Evolutionary conservation across 2,329 filamentous ascomycete species (phyloP), one percentile per base, ranked within the genome.

Genomic region (Cadophora sp.): DNA sequence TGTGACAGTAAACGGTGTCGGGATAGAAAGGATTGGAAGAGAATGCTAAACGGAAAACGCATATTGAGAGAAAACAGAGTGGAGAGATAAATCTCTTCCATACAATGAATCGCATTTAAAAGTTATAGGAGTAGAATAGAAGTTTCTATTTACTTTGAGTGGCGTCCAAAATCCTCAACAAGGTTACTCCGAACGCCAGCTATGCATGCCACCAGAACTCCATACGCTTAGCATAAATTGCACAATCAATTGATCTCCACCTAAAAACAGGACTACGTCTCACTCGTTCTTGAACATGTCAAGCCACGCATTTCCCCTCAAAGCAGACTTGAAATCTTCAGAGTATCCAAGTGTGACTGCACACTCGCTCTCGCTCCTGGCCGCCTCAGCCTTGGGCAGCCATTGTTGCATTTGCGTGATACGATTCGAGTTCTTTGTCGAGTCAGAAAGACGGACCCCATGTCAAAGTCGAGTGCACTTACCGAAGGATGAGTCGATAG

Each of bases 401-500:
- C 87, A 93, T 72, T 88, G 84, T 62, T 81, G 56, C 67, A 65
- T 71, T 63, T 34, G 60, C 24, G 31, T 67, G 43, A 69, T 66
- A 11, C 67, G 61, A 64, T 64, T 50, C 22, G 53, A 34, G 27
- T 60, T 43, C 59, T 55, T 27, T 61, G 27, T 43, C 24, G 16
- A 50, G 60, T 61, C 12, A 59, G 46, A 19, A 62, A 53, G 12
- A 16, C 6, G 0, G 9, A 37, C 6, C 14, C 24, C 3, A 43
- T 16, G 7, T 29, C 7, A 16, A 31, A 11, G n/a, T 16, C 19
- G 26, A 31, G n/a, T 61, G 34, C 64, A 81, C 86, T 68, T 81
- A 89, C 87, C 70, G 89, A 90, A 43, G 92, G 92, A 81, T 95
- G 92, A 6, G 92, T 94, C 75, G 87, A 91, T 73, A 93, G 79